phyloP scores from a whole-genome alignment of 75 land plant species.

The Pinus albicaulis region DNA sequence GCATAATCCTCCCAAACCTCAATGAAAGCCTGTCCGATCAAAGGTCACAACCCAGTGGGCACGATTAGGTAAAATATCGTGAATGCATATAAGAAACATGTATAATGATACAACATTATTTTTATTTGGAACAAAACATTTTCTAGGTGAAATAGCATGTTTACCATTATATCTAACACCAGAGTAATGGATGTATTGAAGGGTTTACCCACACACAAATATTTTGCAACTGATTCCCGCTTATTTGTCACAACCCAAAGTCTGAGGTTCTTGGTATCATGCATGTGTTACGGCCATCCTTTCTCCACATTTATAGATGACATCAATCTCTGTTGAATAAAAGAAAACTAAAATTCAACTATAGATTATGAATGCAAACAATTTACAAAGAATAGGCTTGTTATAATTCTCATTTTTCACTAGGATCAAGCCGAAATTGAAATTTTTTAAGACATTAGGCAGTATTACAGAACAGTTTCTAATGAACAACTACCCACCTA shows the following conservation, averaged over 20 bases:
- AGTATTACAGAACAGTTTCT: not conserved
- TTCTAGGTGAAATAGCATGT: not conserved
- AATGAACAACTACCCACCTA: not conserved
- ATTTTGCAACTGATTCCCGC: not conserved
- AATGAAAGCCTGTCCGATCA: not conserved
- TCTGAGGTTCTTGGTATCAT: not conserved
- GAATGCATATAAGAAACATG: not conserved
- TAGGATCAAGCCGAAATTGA: not conserved
- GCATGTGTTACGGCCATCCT: not conserved
- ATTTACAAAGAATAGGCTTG: not conserved
- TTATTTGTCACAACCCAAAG: conserved; percentile 2
- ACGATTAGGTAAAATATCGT: not conserved
- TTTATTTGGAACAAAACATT: not conserved
- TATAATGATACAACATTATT: not conserved
- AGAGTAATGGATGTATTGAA: not conserved
- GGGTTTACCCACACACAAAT: not conserved
- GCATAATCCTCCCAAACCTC: not conserved
- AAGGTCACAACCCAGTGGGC: not conserved
- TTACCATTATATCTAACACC: not conserved
- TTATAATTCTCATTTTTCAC: not conserved
- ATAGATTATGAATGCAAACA: not conserved
- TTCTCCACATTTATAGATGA: not conserved
- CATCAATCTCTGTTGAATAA: not conserved
- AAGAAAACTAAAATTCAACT: not conserved
- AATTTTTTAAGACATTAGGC: not conserved